Evolutionary conservation across 108 stramenopile genomes (phyloP).

Genomic region (Discostella stelligeroides): DNA sequence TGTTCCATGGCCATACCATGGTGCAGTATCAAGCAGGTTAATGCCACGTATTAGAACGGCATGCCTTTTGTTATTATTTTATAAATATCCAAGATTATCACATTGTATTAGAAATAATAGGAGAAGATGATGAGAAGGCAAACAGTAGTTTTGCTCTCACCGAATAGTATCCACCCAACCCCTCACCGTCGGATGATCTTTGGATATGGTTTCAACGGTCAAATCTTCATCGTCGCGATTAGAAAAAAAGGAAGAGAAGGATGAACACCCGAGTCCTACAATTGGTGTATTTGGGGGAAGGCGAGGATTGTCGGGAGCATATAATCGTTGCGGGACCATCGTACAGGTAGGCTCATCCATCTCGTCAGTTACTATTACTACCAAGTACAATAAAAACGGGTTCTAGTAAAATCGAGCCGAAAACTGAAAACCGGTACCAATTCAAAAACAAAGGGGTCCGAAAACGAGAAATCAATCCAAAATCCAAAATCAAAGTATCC

Average conservation of each 20-base stretch:
- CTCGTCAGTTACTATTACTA: too few species aligned
- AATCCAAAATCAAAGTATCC: too few species aligned
- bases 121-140: neutral
- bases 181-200: conserved; percentile 61
- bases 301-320: conserved; percentile 18
- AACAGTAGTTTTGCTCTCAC: neutral
- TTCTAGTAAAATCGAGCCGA: too few species aligned
- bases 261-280: conserved; percentile 82
- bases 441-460: too few species aligned
- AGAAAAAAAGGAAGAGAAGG: conserved; percentile 83
- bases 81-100: neutral
- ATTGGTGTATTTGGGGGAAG: conserved; percentile 50
- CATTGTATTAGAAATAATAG: neutral
- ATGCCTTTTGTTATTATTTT: conserved; percentile 39
- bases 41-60: conserved; percentile 73
- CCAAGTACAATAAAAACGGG: too few species aligned
- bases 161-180: conserved; percentile 82
- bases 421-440: too few species aligned
- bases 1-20: conserved; percentile 90
- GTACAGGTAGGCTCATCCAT: neutral
- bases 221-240: conserved; percentile 39
- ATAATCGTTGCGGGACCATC: conserved; percentile 31
- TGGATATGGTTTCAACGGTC: conserved; percentile 46
- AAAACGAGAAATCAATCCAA: too few species aligned
- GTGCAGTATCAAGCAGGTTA: conserved; percentile 84